phyloP scores from a whole-genome alignment of 1,139 yeast species.

The Suhomyces yuchorum region DNA sequence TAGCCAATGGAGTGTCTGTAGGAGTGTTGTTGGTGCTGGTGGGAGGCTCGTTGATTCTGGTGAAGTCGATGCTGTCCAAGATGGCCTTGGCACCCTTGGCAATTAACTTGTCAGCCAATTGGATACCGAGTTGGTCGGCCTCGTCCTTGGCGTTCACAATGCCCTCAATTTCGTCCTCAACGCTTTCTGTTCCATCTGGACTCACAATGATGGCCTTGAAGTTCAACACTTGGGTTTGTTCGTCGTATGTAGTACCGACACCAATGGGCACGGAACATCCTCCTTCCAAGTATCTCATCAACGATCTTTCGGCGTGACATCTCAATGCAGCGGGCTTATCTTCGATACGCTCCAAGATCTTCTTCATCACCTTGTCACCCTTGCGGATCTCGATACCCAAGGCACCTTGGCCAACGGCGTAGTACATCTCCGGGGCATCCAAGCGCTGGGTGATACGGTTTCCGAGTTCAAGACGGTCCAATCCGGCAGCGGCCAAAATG shows the following conservation, averaged over 20 bases:
- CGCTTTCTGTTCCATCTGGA: slow-evolving; percentile 75
- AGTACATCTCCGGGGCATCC: slow-evolving; percentile 83
- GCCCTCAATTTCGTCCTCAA: slow-evolving; percentile 53
- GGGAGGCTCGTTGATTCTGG: slow-evolving; percentile 52
- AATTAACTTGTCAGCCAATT: slow-evolving; percentile 67
- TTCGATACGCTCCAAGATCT: slow-evolving; percentile 64
- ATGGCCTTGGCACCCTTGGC: slow-evolving; percentile 81
- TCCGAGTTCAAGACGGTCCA: slow-evolving; percentile 69
- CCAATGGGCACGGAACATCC: slow-evolving; percentile 99
- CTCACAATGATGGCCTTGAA: slow-evolving; percentile 79
- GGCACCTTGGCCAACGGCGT: slow-evolving; percentile 98
- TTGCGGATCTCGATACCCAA: slow-evolving; percentile 86
- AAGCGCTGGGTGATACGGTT: slow-evolving; percentile 71
- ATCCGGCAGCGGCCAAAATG: slow-evolving; percentile 90
- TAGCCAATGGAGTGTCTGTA: slow-evolving; percentile 10
- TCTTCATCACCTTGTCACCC: slow-evolving; percentile 59
- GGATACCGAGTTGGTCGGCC: slow-evolving; percentile 70
- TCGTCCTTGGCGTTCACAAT: slow-evolving; percentile 50
- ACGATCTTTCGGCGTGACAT: slow-evolving; percentile 87
- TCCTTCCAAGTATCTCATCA: slow-evolving; percentile 89
- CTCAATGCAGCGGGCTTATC: slow-evolving; percentile 69
- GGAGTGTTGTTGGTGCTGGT: slow-evolving; percentile 15
- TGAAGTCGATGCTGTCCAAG: slow-evolving; percentile 77
- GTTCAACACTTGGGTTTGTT: slow-evolving; percentile 40
- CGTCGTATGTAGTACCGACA: slow-evolving; percentile 63